Evolutionary conservation across 2,329 filamentous ascomycete species (phyloP).

Genomic region (Neofusicoccum sp.): DNA sequence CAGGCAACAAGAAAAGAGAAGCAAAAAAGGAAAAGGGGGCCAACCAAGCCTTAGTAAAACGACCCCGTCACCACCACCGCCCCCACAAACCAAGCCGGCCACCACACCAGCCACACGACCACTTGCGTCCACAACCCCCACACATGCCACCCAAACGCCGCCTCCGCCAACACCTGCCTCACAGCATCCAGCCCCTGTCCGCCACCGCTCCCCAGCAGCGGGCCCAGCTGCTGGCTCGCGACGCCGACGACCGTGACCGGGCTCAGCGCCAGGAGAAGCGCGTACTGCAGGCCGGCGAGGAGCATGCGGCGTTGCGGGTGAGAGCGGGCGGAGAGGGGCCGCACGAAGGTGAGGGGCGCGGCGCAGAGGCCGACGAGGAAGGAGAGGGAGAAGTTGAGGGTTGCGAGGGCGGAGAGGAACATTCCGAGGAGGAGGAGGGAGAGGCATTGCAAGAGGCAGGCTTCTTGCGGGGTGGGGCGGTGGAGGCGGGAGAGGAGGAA

Average conservation of each 20-base stretch:
- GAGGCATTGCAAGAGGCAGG: slow-evolving; percentile 82
- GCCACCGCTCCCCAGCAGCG: slow-evolving; percentile 41
- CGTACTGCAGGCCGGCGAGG: slow-evolving; percentile 24
- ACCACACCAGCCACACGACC: slow-evolving; percentile 93
- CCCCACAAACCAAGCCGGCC: slow-evolving; percentile 83
- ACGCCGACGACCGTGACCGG: slow-evolving; percentile 36
- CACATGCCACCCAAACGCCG: slow-evolving; percentile 85
- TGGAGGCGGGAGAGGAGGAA: slow-evolving; percentile 39
- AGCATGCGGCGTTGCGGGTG: slow-evolving; percentile 17
- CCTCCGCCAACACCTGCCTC: slow-evolving; percentile 64
- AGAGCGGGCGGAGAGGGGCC: background rate
- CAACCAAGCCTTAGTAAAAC: background rate
- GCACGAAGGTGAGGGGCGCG: slow-evolving; percentile 75
- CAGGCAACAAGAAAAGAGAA: background rate
- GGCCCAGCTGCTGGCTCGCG: slow-evolving; percentile 29
- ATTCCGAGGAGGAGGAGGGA: slow-evolving; percentile 91
- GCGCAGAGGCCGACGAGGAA: slow-evolving; percentile 82
- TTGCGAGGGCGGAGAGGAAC: slow-evolving; percentile 88
- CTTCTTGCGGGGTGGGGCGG: slow-evolving; percentile 66
- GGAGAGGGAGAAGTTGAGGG: slow-evolving; percentile 90
- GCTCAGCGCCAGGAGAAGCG: slow-evolving; percentile 34
- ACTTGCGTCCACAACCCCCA: slow-evolving; percentile 89
- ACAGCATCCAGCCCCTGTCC: slow-evolving; percentile 42
- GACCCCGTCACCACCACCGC: slow-evolving; percentile 30
- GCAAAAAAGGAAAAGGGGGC: background rate